Conservation (phyloP, 140 eudicot genomes). For the Stevia rebaudiana region DNA sequence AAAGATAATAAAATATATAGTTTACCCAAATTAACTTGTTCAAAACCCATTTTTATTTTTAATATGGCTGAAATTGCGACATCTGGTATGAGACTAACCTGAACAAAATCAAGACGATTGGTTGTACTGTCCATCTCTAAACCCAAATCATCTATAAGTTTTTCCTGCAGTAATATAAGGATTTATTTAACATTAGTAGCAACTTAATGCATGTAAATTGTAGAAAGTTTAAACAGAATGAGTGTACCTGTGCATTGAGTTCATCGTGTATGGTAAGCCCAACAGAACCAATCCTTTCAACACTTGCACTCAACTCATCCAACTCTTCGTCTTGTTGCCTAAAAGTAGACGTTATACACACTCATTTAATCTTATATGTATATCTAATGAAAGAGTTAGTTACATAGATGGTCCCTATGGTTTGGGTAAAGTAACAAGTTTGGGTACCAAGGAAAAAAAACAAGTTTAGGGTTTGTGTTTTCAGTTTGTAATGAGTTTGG, state of each 20-base stretch:
- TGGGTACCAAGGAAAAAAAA: too few relatives aligned
- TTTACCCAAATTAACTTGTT: background rate
- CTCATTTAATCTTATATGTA: background rate
- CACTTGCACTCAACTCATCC: conserved; percentile 85
- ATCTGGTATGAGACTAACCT: conserved; percentile 26
- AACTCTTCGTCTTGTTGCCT: conserved; percentile 74
- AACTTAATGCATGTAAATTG: background rate
- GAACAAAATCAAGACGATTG: conserved; percentile 90
- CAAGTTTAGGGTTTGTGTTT: too few relatives aligned
- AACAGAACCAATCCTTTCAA: conserved; percentile 75
- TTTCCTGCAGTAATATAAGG: conserved; percentile 42
- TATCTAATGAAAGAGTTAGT: too few relatives aligned
- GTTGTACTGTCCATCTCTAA: conserved; percentile 82
- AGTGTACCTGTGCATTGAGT: conserved; percentile 59
- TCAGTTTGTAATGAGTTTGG: too few relatives aligned
- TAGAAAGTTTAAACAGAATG: background rate
- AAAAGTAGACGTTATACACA: background rate
- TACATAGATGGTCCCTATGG: too few relatives aligned
- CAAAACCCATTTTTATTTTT: background rate
- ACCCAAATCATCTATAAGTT: conserved; percentile 69
- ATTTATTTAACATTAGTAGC: background rate
- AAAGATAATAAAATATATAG: too few relatives aligned
- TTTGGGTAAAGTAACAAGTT: too few relatives aligned
- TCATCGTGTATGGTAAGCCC: conserved; percentile 93
- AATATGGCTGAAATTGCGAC: background rate